Conservation (phyloP, 2,329 filamentous ascomycete species). For the Escovopsis sp. region DNA sequence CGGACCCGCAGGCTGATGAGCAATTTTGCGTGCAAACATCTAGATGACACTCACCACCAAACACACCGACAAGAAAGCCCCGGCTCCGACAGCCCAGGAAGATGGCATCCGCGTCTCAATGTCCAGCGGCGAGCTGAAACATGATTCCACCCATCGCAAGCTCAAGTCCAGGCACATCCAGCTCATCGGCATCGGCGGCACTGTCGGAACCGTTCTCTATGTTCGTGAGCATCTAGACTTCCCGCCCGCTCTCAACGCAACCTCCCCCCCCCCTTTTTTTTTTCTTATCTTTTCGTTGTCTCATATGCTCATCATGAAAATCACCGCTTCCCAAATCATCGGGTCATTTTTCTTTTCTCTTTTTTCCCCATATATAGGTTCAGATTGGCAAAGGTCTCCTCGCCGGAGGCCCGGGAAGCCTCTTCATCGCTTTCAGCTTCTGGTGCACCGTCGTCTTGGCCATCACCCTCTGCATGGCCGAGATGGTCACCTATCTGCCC, state of each 20-base stretch:
- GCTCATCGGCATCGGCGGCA: conserved; percentile 48
- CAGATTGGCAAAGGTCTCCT: conserved; percentile 44
- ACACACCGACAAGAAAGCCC: conserved; percentile 6
- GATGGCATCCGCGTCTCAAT: conserved; percentile 8
- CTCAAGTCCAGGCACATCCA: conserved; percentile 44
- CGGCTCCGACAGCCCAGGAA: not conserved
- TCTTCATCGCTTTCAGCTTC: conserved; percentile 45
- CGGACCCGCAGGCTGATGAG: no score
- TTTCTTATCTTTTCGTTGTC: not conserved
- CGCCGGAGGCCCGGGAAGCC: conserved; percentile 41
- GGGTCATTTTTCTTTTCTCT: conserved; percentile 10
- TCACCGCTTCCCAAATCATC: not conserved
- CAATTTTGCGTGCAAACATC: no score
- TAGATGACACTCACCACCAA: conserved; percentile 5
- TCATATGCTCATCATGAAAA: not conserved
- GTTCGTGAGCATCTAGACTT: conserved; percentile 18
- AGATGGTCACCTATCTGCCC: conserved; percentile 65
- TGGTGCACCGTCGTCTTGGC: conserved; percentile 49
- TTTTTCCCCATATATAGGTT: conserved; percentile 16
- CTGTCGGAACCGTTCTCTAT: conserved; percentile 47
- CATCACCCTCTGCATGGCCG: conserved; percentile 48
- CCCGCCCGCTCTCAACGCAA: no score
- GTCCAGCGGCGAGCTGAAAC: conserved; percentile 7
- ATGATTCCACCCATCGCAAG: conserved; percentile 33
- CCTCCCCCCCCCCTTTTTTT: not conserved